Conservation (phyloP, 2,329 filamentous ascomycete species). For the Fusarium transvaalense region DNA sequence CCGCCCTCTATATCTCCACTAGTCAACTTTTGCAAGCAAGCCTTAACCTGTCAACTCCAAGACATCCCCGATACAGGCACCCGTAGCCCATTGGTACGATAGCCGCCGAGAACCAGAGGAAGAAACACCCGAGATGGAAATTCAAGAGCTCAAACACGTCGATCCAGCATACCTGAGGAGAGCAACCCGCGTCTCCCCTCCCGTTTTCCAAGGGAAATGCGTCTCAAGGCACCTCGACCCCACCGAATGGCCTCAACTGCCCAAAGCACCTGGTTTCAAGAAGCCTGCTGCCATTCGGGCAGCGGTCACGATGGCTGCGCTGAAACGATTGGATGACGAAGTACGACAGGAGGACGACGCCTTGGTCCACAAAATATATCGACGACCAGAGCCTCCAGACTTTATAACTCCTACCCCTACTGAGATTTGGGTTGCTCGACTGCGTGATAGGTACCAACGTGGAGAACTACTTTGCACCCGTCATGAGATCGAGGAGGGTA, state of each 20-base stretch:
- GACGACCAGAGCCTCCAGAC: fast-evolving
- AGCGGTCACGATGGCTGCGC: not conserved
- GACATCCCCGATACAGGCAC: not conserved
- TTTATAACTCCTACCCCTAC: not conserved
- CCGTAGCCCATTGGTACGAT: fast-evolving
- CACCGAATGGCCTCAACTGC: not conserved
- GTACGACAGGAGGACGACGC: not conserved
- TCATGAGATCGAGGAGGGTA: not conserved
- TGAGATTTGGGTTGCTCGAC: not conserved
- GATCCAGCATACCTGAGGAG: not conserved
- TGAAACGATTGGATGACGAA: not conserved
- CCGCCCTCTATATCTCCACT: too few relatives aligned
- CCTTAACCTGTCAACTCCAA: too few relatives aligned
- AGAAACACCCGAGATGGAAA: too few relatives aligned
- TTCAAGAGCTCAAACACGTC: not conserved
- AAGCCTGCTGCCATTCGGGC: not conserved
- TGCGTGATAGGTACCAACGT: fast-evolving
- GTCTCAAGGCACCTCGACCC: too few relatives aligned
- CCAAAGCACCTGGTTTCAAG: not conserved
- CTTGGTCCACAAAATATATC: not conserved
- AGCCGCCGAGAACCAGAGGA: too few relatives aligned
- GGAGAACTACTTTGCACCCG: not conserved
- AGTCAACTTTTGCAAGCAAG: too few relatives aligned
- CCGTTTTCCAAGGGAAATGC: not conserved
- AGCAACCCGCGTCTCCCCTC: not conserved